Conservation (phyloP, 805 yeast species). For the Saturnispora galanensis region DNA sequence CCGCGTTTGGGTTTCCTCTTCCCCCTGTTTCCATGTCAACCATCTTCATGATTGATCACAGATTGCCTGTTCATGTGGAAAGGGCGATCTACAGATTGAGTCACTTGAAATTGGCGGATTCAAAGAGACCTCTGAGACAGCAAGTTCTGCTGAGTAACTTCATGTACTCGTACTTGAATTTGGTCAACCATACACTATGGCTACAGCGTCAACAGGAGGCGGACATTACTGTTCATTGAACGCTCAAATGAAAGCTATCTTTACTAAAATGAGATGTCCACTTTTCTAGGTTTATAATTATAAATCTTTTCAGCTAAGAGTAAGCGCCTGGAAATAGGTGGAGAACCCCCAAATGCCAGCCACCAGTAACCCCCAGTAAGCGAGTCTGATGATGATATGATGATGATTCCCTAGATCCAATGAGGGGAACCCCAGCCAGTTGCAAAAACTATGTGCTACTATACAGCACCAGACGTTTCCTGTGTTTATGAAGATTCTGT, state of each 20-base stretch:
- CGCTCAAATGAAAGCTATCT: not conserved
- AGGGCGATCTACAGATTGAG: constrained; percentile 89
- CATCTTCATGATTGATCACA: constrained; percentile 66
- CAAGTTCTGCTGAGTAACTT: constrained; percentile 90
- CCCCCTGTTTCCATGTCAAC: constrained; percentile 76
- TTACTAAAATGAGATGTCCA: not conserved
- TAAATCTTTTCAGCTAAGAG: constrained; percentile 1
- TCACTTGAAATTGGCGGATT: constrained; percentile 88
- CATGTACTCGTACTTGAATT: constrained; percentile 93
- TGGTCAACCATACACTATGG: constrained; percentile 85
- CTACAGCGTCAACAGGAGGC: constrained; percentile 49
- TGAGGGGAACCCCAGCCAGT: constrained; percentile 58
- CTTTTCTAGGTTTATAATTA: not conserved
- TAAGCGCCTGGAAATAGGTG: constrained; percentile 16
- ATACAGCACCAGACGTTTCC: constrained; percentile 48
- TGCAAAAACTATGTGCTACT: constrained; percentile 57
- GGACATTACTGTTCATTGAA: not conserved
- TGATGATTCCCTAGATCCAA: constrained; percentile 6
- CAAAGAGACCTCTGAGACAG: constrained; percentile 81
- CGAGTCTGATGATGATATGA: constrained; percentile 17
- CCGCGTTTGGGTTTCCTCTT: constrained; percentile 81
- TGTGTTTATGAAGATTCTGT: constrained; percentile 42
- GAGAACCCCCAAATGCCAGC: constrained; percentile 36
- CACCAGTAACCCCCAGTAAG: constrained; percentile 32
- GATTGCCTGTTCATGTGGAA: constrained; percentile 93